Evolutionary conservation across 768 basidiomycete species (phyloP).

Genomic region (Trametes sanguinea): DNA sequence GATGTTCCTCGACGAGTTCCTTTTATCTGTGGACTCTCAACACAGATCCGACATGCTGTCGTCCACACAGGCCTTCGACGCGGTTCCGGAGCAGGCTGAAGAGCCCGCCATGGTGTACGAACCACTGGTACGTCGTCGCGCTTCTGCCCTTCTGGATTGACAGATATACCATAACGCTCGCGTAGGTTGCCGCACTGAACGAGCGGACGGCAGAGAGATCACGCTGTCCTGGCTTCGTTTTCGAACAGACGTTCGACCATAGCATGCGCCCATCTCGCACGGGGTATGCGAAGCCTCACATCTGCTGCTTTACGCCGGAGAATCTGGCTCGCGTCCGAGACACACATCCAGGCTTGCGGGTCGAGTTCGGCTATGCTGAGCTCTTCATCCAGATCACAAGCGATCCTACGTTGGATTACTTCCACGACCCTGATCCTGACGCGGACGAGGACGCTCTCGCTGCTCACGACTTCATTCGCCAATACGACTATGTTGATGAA

Average conservation of each 20-base stretch:
- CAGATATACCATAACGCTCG: too few relatives aligned
- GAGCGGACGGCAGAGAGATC: background rate
- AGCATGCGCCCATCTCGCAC: background rate
- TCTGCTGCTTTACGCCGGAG: conserved; percentile 10
- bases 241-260: background rate
- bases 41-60: too few relatives aligned
- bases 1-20: too few relatives aligned
- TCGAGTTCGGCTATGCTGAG: conserved; percentile 12
- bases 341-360: background rate
- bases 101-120: background rate
- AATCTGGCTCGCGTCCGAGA: background rate
- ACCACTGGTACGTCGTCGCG: background rate
- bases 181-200: background rate
- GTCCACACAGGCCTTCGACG: background rate
- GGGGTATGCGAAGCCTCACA: conserved; percentile 2
- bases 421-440: background rate
- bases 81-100: background rate
- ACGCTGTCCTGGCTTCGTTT: conserved; percentile 10
- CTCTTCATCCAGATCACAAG: conserved; percentile 16
- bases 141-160: too few relatives aligned
- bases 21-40: background rate
- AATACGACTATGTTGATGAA: too few relatives aligned
- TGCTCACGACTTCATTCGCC: too few relatives aligned
- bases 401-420: conserved; percentile 5
- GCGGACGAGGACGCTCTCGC: too few relatives aligned